A percentile compares a stretch with the other conserved stretches of the same genome.
These are phyloP conservation scores for Xylaria castorea DNA, from an alignment of 495 filamentous ascomycete genomes.

Conservation along the genomic window DNA sequence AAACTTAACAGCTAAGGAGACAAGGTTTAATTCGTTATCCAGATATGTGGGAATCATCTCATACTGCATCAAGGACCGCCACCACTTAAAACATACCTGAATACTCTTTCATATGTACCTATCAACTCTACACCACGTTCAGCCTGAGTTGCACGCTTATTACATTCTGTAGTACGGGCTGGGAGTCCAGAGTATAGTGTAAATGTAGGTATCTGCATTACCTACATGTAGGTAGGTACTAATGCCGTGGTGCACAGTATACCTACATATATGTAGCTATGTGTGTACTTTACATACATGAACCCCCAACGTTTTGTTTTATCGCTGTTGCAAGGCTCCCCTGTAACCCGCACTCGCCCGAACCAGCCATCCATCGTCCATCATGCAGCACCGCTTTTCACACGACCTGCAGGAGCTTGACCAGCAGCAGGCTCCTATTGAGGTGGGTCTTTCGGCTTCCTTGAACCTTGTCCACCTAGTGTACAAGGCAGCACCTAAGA, in stretches of 20 bases:
- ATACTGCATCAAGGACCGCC: too few relatives aligned
- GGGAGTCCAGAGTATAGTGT: background rate
- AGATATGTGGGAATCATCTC: too few relatives aligned
- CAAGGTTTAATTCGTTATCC: too few relatives aligned
- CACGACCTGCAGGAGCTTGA: conserved; percentile 13
- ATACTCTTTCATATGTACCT: too few relatives aligned
- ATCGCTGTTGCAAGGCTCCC: background rate
- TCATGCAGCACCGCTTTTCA: conserved; percentile 15
- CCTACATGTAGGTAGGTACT: background rate
- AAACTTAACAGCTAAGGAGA: too few relatives aligned
- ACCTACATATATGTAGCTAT: background rate
- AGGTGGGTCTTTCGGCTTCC: conserved; percentile 14
- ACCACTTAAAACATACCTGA: too few relatives aligned
- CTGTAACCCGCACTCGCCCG: conserved; percentile 13
- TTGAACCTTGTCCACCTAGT: conserved; percentile 6
- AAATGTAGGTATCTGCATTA: background rate
- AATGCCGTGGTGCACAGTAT: background rate
- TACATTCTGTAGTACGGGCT: background rate
- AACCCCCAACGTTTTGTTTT: conserved; percentile 11
- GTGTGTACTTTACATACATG: background rate
- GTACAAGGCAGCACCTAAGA: background rate
- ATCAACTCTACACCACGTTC: too few relatives aligned
- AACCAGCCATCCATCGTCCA: conserved; percentile 17
- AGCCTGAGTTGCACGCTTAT: background rate
- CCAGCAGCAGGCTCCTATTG: conserved; percentile 1